A percentile compares a stretch with the other conserved stretches of the same genome.
phyloP scores from a whole-genome alignment of 345 rosid genomes.

The Eucalyptus tenuipes region DNA sequence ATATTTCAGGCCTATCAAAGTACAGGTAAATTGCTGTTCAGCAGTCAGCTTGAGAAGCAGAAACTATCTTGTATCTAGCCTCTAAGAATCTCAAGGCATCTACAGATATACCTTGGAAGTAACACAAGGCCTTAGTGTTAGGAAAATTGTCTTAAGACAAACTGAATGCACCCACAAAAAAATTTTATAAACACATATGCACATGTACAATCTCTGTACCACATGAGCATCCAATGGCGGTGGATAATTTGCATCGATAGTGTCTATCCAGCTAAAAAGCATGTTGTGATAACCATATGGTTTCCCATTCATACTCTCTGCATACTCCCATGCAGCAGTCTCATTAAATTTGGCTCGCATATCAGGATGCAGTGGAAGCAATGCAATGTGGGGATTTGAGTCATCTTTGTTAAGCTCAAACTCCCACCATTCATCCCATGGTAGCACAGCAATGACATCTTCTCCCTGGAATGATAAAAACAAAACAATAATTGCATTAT shows the following conservation, averaged over 20 bases:
- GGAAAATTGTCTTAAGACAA: not conserved
- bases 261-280: slow-evolving; percentile 99
- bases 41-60: not conserved
- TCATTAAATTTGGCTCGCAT: slow-evolving; percentile 78
- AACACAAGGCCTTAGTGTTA: not conserved
- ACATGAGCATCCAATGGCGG: slow-evolving; percentile 92
- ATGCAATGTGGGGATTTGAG: slow-evolving; percentile 81
- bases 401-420: slow-evolving; percentile 87
- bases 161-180: not conserved
- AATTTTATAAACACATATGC: not conserved
- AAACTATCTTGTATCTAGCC: not conserved
- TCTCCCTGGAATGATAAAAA: slow-evolving; percentile 45
- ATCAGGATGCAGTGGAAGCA: slow-evolving; percentile 90
- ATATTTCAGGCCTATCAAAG: not conserved
- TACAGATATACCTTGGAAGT: not conserved
- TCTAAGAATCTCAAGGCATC: not conserved
- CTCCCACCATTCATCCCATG: slow-evolving; percentile 99
- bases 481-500: not conserved
- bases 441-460: slow-evolving; percentile 66
- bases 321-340: slow-evolving; percentile 98
- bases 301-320: slow-evolving; percentile 66
- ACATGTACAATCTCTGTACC: slow-evolving; percentile 16
- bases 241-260: slow-evolving; percentile 73
- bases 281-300: slow-evolving; percentile 97
- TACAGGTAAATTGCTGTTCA: not conserved